These are phyloP conservation scores for Phialophora macrospora DNA, from an alignment of 2,329 filamentous ascomycete species.

Conservation along the genomic window DNA sequence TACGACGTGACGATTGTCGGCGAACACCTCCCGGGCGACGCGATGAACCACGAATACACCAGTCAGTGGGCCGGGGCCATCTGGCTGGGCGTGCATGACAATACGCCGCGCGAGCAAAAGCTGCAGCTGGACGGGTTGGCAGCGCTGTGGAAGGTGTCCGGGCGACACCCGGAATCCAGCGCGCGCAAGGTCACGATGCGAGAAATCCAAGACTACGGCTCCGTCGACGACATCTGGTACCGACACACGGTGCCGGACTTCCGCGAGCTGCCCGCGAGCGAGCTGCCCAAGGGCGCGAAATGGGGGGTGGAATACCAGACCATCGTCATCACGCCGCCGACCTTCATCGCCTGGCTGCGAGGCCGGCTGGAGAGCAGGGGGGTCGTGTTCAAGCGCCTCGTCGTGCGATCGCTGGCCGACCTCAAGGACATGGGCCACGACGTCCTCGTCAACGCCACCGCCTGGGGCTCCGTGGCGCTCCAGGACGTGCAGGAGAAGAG, in stretches of 20 bases:
- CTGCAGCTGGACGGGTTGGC: too few relatives aligned
- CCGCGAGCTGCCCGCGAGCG: constrained; percentile 18
- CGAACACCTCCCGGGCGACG: constrained; percentile 43
- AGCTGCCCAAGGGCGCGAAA: constrained; percentile 37
- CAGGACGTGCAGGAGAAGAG: too few relatives aligned
- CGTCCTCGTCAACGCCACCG: constrained; percentile 40
- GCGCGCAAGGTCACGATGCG: too few relatives aligned
- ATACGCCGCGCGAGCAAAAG: too few relatives aligned
- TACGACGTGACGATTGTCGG: constrained; percentile 45
- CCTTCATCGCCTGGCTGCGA: constrained; percentile 41
- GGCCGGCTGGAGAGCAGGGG: constrained; percentile 19
- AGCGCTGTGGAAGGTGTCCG: too few relatives aligned
- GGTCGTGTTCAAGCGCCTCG: constrained; percentile 38
- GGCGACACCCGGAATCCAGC: too few relatives aligned
- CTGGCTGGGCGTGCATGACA: constrained; percentile 37
- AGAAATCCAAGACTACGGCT: too few relatives aligned
- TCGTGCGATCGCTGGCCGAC: constrained; percentile 36
- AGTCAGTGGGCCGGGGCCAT: constrained; percentile 46
- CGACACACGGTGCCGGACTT: too few relatives aligned
- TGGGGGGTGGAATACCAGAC: constrained; percentile 36
- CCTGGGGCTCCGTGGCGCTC: too few relatives aligned
- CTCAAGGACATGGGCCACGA: constrained; percentile 36
- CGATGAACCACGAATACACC: constrained; percentile 40
- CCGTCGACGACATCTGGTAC: too few relatives aligned
- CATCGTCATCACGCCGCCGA: constrained; percentile 37